Conservation (phyloP, 305 asterid species). For the Fraxinus paxiana region DNA sequence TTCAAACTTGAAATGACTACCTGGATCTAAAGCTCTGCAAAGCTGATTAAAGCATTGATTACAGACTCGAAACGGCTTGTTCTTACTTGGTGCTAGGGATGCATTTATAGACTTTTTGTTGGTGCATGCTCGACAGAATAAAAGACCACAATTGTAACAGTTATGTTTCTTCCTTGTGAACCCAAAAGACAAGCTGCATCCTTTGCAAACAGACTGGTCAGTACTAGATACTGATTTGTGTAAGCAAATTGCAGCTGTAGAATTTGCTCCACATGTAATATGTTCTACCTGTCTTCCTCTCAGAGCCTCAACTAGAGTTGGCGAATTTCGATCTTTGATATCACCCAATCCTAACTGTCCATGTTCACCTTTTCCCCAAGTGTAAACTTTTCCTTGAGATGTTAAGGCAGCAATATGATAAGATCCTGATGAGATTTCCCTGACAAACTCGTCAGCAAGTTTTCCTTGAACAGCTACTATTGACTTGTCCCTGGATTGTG, state of each 20-base stretch:
- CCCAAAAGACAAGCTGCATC: slow-evolving; percentile 40
- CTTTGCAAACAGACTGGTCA: slow-evolving; percentile 47
- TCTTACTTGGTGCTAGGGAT: slow-evolving; percentile 40
- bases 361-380: slow-evolving; percentile 46
- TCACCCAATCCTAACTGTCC: slow-evolving; percentile 55
- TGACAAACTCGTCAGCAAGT: slow-evolving; percentile 38
- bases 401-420: slow-evolving; percentile 44
- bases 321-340: slow-evolving; percentile 36
- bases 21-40: slow-evolving; percentile 23
- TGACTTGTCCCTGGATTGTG: slow-evolving; percentile 36
- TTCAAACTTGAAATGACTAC: slow-evolving; percentile 19
- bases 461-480: slow-evolving; percentile 36
- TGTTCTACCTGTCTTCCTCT: slow-evolving; percentile 40
- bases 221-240: slow-evolving; percentile 41
- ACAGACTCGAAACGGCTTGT: slow-evolving; percentile 42
- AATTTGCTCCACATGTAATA: slow-evolving; percentile 43
- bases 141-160: slow-evolving; percentile 49
- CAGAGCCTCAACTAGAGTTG: slow-evolving; percentile 41
- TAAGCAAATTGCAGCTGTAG: slow-evolving; percentile 48
- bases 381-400: slow-evolving; percentile 34
- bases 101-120: slow-evolving; percentile 42
- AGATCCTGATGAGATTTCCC: slow-evolving; percentile 40
- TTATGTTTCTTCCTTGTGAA: slow-evolving; percentile 47
- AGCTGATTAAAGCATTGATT: slow-evolving; percentile 41
- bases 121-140: slow-evolving; percentile 43